Evolutionary conservation across 179 eudicot species (phyloP), one percentile per base, ranked within the genome.

Genomic region (Sideroxylon spinosum): DNA sequence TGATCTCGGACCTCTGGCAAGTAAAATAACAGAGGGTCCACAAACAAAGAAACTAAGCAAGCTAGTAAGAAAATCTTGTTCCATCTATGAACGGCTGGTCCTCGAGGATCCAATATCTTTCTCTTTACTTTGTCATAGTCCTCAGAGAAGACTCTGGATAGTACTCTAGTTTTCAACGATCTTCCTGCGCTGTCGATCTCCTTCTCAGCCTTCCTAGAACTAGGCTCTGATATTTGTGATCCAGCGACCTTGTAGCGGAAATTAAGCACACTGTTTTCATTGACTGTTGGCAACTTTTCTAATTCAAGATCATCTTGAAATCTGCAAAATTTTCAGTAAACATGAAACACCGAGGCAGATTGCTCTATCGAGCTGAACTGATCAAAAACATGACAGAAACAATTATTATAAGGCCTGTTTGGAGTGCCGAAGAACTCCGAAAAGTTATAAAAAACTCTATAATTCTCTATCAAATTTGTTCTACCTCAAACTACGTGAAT

Each of bases 21-120:
- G 83, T 82, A 90, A 61, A 88, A 86, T 86, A 91, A 90, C 5
- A 91, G 85, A 80, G 93, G 97, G 76, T 91, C 97, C 7, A 91
- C 83, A 49, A 90, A 90, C 60, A 89, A 83, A 14, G 97, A 90
- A 61, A 86, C 79, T 71, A 91, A 75, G 82, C 88, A 82, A 20
- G 89, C 90, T 28, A 85, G 75, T 50, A 91, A 81, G 83, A 91
- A 87, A 66, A 88, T 81, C 75, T 78, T 90, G 87, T 87, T 91
- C 96, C 96, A 91, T 73, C 80, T 84, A 26, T 85, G 71, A 1
- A 81, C 76, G 3, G 69, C 67, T 0, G 70, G 85, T n/a, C 91
- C 91, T 23, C 89, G 86, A 44, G 96, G 96, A 82, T 91, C 93
- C 25, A 91, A 70, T 72, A 91, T 83, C 66, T 79, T 82, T 60